phyloP scores from a whole-genome alignment of 331 rosid species.

The Quercus tomentella region DNA sequence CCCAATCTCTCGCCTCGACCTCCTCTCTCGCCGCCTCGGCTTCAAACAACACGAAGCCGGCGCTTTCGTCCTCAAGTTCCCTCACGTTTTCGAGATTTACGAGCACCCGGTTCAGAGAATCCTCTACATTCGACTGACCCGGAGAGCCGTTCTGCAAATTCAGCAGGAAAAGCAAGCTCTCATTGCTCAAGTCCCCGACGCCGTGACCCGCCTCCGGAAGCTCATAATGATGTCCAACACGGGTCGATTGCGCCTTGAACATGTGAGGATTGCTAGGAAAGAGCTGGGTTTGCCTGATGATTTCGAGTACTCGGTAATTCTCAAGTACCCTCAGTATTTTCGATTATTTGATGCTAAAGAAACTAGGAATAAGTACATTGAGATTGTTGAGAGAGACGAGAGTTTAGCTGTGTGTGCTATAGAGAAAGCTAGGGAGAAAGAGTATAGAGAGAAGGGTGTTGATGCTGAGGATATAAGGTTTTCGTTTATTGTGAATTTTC shows the following conservation, averaged over 20 bases:
- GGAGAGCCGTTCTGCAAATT: slow-evolving; percentile 69
- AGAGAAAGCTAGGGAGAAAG: slow-evolving; percentile 68
- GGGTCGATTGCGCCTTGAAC: slow-evolving; percentile 68
- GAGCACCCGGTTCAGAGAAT: slow-evolving; percentile 90
- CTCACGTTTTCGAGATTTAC: slow-evolving; percentile 74
- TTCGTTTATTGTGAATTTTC: slow-evolving; percentile 70
- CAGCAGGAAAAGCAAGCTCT: slow-evolving; percentile 61
- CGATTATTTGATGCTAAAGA: slow-evolving; percentile 63
- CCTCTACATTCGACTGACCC: slow-evolving; percentile 67
- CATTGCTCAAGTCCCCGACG: slow-evolving; percentile 41
- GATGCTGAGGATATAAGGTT: slow-evolving; percentile 76
- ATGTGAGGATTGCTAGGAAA: slow-evolving; percentile 67
- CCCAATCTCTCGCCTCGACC: slow-evolving; percentile 69
- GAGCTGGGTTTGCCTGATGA: slow-evolving; percentile 74
- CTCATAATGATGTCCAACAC: slow-evolving; percentile 75
- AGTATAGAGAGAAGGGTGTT: slow-evolving; percentile 65
- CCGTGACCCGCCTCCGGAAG: slow-evolving; percentile 68
- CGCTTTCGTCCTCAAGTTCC: slow-evolving; percentile 72
- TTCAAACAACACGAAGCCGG: slow-evolving; percentile 65
- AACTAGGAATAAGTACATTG: slow-evolving; percentile 82
- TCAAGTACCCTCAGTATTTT: slow-evolving; percentile 61
- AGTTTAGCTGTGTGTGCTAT: slow-evolving; percentile 52
- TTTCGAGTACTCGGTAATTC: slow-evolving; percentile 68
- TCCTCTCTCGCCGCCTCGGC: slow-evolving; percentile 65
- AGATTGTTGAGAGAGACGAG: slow-evolving; percentile 51